A percentile compares a stretch with the other conserved stretches of the same genome.
phyloP scores from a whole-genome alignment of 345 rosid genomes.

The Linum tenue region DNA sequence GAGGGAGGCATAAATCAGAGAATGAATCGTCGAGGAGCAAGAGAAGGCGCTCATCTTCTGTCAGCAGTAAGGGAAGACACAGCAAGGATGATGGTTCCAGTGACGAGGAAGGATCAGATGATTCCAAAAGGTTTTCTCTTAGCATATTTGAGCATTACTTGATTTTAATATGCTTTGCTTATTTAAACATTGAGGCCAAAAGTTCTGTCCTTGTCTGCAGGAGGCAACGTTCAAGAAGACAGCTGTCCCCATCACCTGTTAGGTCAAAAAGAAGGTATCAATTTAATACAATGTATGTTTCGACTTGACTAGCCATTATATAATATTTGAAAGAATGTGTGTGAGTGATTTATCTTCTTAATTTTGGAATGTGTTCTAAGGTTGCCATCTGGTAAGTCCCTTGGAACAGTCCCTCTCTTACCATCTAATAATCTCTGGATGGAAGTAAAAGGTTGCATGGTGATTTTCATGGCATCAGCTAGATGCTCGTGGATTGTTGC shows the following conservation, averaged over 20 bases:
- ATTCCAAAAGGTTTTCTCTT: slow-evolving; percentile 53
- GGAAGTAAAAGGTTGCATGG: too few species aligned
- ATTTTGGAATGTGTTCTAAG: too few species aligned
- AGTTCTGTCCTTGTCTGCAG: slow-evolving; percentile 27
- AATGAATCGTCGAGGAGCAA: slow-evolving; percentile 54
- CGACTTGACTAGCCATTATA: not conserved
- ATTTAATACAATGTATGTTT: slow-evolving; percentile 6
- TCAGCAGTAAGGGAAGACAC: slow-evolving; percentile 41
- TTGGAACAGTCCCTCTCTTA: too few species aligned
- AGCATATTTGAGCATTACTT: slow-evolving; percentile 13
- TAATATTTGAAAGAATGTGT: not conserved
- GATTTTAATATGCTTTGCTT: not conserved
- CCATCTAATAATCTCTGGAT: too few species aligned
- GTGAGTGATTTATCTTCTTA: not conserved
- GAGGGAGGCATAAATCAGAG: slow-evolving; percentile 32
- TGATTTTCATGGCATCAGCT: too few species aligned
- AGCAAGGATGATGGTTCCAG: slow-evolving; percentile 49
- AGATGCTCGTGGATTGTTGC: too few species aligned
- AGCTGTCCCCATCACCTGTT: slow-evolving; percentile 64
- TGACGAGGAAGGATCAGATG: slow-evolving; percentile 53
- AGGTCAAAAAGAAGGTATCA: slow-evolving; percentile 84
- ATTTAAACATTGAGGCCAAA: not conserved
- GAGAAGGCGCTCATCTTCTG: slow-evolving; percentile 59
- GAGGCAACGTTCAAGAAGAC: slow-evolving; percentile 51
- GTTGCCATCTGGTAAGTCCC: too few species aligned